Evolutionary conservation across 371 early-diverging fungal genomes (phyloP), one percentile per base, ranked within the genome.

Genomic region (Amoeboaphelidium occidentale): DNA sequence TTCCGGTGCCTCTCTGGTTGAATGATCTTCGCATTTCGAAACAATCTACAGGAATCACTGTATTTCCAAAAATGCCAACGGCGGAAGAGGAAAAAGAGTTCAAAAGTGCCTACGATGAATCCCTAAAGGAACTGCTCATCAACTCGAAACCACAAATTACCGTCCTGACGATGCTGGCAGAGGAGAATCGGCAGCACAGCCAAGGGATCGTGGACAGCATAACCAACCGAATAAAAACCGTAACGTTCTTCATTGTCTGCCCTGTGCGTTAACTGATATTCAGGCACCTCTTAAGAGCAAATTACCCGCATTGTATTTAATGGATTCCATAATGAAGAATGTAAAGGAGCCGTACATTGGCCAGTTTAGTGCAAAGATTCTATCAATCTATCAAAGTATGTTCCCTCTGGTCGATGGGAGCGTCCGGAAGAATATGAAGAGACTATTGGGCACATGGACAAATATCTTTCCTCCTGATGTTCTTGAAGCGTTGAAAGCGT

Each of bases 271-370:
- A 51, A 41, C 48, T 22, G 46, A 24, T 21, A 47, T 47, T 32
- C 61, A 84, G 81, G 79, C 74, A 46, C 72, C 71, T 20, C 67
- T 78, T 22, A 68, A 64, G 27, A 75, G 75, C 54, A 88, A 86
- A 64, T 66, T 91, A 22, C 89, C 90, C 20, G 69, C 78, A 2
- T 64, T 91, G 26, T 91, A 86, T 62, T 69, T 91, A 42, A 70
- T 91, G 51, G 92, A 91, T 64, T 89, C 89, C 27, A 88, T 91
- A 23, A 71, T 74, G 61, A 91, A 91, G 65, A 85, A 84, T 61
- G 76, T 84, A 25, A 86, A 87, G 21, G 76, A 69, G 21, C 64
- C 65, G 22, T 91, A 85, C 63, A 57, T 78, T 10, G 54, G 58
- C 17, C 59, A 73, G 25, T 84, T 91, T 63, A 66, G 69, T 24